A percentile compares a stretch with the other conserved stretches of the same genome.
phyloP scores from a whole-genome alignment of 345 rosid genomes.

The Eucalyptus curtisii region DNA sequence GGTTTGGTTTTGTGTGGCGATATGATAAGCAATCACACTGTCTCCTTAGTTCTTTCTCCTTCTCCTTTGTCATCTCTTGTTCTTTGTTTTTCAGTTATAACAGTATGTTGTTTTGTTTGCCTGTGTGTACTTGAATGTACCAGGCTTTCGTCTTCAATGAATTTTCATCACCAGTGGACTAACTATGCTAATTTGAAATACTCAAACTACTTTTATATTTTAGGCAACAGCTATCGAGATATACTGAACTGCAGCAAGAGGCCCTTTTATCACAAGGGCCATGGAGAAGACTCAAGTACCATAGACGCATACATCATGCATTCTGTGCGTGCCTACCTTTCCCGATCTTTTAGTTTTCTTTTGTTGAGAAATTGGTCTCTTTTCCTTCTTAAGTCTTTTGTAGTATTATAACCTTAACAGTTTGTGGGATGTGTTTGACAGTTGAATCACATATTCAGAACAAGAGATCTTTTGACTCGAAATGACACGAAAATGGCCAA shows the following conservation, averaged over 20 bases:
- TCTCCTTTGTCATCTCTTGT: background rate
- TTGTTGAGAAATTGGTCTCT: background rate
- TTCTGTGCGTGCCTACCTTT: constrained; percentile 39
- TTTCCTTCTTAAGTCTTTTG: background rate
- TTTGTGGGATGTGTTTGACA: constrained; percentile 25
- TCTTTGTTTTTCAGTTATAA: background rate
- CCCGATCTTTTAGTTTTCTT: background rate
- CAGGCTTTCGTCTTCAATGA: background rate
- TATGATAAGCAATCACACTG: background rate
- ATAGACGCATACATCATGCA: constrained; percentile 86
- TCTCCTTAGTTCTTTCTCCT: background rate
- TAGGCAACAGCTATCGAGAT: constrained; percentile 75
- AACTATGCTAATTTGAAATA: background rate
- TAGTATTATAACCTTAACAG: background rate
- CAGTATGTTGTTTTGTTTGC: background rate
- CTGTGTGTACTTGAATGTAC: background rate
- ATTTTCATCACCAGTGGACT: background rate
- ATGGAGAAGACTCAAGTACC: constrained; percentile 65
- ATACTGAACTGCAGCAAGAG: constrained; percentile 75
- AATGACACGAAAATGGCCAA: constrained; percentile 64
- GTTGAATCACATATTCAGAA: constrained; percentile 80
- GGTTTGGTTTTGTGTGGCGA: background rate
- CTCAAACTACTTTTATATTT: background rate
- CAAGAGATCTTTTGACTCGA: constrained; percentile 63
- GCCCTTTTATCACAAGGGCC: constrained; percentile 71